Conservation (phyloP, 768 basidiomycete genomes). For the Gymnopilus dilepis region DNA sequence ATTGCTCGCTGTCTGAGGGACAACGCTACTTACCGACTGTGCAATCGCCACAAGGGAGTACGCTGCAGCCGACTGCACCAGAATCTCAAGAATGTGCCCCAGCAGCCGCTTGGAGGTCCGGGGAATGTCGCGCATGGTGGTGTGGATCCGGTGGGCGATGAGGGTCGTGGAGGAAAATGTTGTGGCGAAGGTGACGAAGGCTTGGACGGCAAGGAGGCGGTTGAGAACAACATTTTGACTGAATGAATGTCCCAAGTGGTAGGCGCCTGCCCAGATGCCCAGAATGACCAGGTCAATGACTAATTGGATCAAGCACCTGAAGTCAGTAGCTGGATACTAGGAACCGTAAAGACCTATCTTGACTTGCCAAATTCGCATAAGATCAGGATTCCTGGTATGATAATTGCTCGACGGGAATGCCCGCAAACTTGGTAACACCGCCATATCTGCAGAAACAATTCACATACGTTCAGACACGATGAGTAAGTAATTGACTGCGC, state of each 20-base stretch:
- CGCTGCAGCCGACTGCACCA: conserved; percentile 2
- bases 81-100: neutral
- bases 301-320: too few relatives aligned
- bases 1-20: too few relatives aligned
- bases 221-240: neutral
- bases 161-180: neutral
- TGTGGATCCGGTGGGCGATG: neutral
- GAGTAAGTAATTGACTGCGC: neutral
- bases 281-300: neutral
- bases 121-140: too few relatives aligned
- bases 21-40: neutral
- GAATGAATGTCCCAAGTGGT: too few relatives aligned
- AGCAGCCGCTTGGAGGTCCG: neutral
- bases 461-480: neutral
- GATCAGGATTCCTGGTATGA: neutral
- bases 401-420: neutral
- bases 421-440: conserved; percentile 8
- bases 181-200: neutral
- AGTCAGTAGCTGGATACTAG: neutral
- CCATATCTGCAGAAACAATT: conserved; percentile 4
- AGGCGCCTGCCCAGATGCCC: neutral
- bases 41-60: neutral
- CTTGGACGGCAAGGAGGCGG: neutral
- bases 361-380: conserved; percentile 5
- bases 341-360: too few relatives aligned